Conservation (phyloP, 108 stramenopile species). For the Seminavis robusta region DNA sequence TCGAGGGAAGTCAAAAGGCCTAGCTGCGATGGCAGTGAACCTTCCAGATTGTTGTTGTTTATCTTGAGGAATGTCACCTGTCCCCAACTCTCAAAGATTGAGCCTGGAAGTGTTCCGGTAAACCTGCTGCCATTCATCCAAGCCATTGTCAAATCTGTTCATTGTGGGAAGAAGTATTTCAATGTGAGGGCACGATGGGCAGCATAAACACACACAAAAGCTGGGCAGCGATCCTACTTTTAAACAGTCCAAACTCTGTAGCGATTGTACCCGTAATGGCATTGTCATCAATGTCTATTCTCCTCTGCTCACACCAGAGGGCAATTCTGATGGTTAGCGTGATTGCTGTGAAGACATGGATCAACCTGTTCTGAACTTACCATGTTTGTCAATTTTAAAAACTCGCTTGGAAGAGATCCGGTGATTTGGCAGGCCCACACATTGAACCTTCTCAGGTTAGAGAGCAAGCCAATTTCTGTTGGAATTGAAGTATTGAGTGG, state of each 20-base stretch:
- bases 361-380: no score
- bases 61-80: slow-evolving; percentile 28
- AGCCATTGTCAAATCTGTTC: no score
- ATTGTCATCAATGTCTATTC: no score
- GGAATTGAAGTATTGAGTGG: neutral
- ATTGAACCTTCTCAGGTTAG: neutral
- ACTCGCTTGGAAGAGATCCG: neutral
- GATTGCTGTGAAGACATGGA: no score
- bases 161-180: neutral
- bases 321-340: no score
- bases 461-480: neutral
- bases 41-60: slow-evolving; percentile 32
- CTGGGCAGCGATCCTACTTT: no score
- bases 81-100: slow-evolving; percentile 21
- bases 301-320: no score
- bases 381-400: no score
- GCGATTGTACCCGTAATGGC: no score
- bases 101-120: slow-evolving; percentile 8
- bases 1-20: slow-evolving; percentile 13
- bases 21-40: slow-evolving; percentile 25
- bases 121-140: neutral
- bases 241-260: no score
- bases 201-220: no score
- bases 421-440: neutral
- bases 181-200: neutral